Evolutionary conservation across 2,329 filamentous ascomycete species (phyloP).

Genomic region (Grosmannia huntii): DNA sequence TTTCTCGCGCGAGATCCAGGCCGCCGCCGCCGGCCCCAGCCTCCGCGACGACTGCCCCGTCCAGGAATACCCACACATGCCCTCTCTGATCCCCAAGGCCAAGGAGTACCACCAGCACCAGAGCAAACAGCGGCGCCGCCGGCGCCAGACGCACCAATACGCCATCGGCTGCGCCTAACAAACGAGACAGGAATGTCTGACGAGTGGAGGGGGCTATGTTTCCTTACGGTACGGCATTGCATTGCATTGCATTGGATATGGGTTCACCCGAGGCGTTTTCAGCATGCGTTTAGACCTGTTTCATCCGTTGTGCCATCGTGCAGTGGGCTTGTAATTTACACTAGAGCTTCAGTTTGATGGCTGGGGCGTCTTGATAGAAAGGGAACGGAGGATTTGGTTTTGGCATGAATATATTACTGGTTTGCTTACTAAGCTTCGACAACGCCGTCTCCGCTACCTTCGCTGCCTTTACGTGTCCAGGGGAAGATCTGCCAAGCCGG

Average conservation of each 20-base stretch:
- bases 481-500: too few species aligned
- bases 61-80: slow-evolving; percentile 7
- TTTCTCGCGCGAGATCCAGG: slow-evolving; percentile 13
- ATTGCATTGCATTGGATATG: background rate
- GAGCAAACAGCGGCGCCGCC: slow-evolving; percentile 1
- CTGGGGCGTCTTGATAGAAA: background rate
- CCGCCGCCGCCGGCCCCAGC: background rate
- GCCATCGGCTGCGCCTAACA: slow-evolving; percentile 6
- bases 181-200: background rate
- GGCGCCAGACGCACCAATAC: background rate
- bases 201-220: background rate
- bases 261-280: background rate
- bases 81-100: slow-evolving; percentile 13
- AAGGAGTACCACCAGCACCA: slow-evolving; percentile 9
- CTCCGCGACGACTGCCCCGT: slow-evolving; percentile 1
- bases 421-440: too few species aligned
- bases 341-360: background rate
- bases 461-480: too few species aligned
- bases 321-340: background rate
- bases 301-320: background rate
- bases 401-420: background rate
- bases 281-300: background rate
- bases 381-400: background rate
- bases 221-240: background rate
- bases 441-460: too few species aligned